These are phyloP conservation scores for Tetrapisispora iriomotensis DNA, from an alignment of 805 yeast genomes.

Conservation along the genomic window DNA sequence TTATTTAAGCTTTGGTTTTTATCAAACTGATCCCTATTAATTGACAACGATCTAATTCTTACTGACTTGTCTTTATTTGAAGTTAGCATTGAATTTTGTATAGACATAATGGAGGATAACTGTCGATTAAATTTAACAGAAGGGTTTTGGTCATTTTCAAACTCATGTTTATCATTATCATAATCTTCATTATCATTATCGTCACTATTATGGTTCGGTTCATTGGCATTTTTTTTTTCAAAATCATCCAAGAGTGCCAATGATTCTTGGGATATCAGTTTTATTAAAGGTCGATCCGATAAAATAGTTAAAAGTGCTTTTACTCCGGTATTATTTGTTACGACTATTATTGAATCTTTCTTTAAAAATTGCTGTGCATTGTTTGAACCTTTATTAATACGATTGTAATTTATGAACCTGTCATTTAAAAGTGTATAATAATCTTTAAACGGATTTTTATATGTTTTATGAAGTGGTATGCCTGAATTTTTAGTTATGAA, in stretches of 20 bases:
- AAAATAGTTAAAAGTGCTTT: conserved; percentile 28
- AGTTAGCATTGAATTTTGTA: conserved; percentile 23
- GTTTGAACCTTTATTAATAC: background rate
- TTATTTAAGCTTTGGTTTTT: conserved; percentile 5
- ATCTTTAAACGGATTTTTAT: conserved; percentile 25
- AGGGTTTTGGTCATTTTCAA: too few species aligned
- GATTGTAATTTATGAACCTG: conserved; percentile 12
- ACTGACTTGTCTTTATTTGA: conserved; percentile 29
- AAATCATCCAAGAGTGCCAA: conserved; percentile 20
- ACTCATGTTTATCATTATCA: too few species aligned
- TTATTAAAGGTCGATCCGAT: conserved; percentile 27
- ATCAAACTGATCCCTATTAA: conserved; percentile 8
- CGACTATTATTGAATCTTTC: conserved; percentile 16
- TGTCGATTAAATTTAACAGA: conserved; percentile 18
- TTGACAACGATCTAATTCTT: conserved; percentile 22
- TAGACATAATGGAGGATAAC: conserved; percentile 23
- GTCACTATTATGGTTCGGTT: too few species aligned
- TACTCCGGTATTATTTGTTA: conserved; percentile 28
- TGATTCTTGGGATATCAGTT: conserved; percentile 23
- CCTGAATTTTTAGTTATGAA: conserved; percentile 1
- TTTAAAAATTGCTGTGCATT: background rate
- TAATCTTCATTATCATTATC: too few species aligned
- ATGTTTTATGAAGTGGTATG: conserved; percentile 1
- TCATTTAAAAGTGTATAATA: conserved; percentile 22
- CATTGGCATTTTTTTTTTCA: conserved; percentile 7